These are phyloP conservation scores for Claviceps monticola DNA, from an alignment of 2,329 filamentous ascomycete genomes.

Conservation along the genomic window DNA sequence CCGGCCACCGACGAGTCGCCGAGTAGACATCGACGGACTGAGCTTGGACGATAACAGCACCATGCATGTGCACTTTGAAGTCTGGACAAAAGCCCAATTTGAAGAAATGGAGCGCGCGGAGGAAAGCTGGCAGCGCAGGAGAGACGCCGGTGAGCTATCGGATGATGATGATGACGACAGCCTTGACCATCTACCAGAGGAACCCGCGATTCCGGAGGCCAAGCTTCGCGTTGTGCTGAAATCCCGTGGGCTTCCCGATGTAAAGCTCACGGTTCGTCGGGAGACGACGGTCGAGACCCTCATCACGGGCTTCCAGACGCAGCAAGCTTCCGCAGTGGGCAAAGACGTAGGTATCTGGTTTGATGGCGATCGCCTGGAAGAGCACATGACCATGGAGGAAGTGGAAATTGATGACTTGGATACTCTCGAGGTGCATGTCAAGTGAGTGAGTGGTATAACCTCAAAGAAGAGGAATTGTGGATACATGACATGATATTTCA, in stretches of 20 bases:
- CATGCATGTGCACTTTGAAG: conserved; percentile 55
- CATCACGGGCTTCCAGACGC: conserved; percentile 44
- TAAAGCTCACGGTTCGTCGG: conserved; percentile 36
- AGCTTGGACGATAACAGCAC: conserved; percentile 33
- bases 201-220: conserved; percentile 13
- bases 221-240: conserved; percentile 40
- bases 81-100: conserved; percentile 56
- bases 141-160: conserved; percentile 25
- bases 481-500: not conserved
- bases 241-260: conserved; percentile 33
- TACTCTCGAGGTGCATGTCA: conserved; percentile 57
- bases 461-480: not conserved
- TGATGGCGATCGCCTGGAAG: conserved; percentile 60
- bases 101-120: conserved; percentile 31
- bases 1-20: conserved; percentile 25
- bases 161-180: conserved; percentile 23
- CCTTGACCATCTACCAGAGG: conserved; percentile 10
- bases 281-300: conserved; percentile 50
- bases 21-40: conserved; percentile 23
- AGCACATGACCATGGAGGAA: conserved; percentile 44
- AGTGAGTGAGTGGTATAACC: not conserved
- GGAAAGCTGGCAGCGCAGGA: conserved; percentile 29
- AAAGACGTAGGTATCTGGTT: conserved; percentile 50
- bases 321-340: conserved; percentile 34
- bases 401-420: conserved; percentile 65